A percentile compares a stretch with the other conserved stretches of the same genome.
These are phyloP conservation scores for Alternaria atra DNA, from an alignment of 2,329 filamentous ascomycete species.

Conservation along the genomic window DNA sequence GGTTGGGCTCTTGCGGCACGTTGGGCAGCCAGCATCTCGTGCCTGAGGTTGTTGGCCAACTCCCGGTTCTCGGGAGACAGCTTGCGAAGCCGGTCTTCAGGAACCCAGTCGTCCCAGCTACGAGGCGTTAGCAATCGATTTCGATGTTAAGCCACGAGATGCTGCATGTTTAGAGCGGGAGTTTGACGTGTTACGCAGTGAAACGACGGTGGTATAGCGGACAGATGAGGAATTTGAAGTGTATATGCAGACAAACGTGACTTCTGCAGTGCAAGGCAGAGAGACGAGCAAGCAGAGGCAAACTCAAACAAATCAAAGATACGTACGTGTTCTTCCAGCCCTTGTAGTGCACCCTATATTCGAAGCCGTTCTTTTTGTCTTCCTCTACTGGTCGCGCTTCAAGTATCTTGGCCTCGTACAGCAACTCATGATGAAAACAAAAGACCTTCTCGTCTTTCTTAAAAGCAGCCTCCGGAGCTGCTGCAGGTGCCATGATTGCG, in stretches of 20 bases:
- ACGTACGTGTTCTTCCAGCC: slow-evolving; percentile 97
- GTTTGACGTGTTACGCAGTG: background rate
- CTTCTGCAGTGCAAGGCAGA: slow-evolving; percentile 1
- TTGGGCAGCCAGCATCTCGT: slow-evolving; percentile 71
- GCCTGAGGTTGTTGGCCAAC: slow-evolving; percentile 76
- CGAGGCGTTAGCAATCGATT: slow-evolving; percentile 22
- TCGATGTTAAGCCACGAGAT: background rate
- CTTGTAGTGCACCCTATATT: slow-evolving; percentile 97
- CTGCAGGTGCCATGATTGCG: slow-evolving; percentile 61
- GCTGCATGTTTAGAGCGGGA: no score
- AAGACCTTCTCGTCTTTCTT: slow-evolving; percentile 88
- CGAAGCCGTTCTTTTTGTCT: slow-evolving; percentile 75
- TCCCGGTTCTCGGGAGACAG: slow-evolving; percentile 95
- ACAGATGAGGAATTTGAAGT: slow-evolving; percentile 10
- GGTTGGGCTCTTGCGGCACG: slow-evolving; percentile 54
- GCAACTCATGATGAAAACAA: slow-evolving; percentile 95
- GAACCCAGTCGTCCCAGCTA: slow-evolving; percentile 98
- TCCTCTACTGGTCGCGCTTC: slow-evolving; percentile 73
- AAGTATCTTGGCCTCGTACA: slow-evolving; percentile 96
- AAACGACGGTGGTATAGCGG: slow-evolving; percentile 22
- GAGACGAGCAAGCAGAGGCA: background rate
- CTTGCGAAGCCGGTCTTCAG: slow-evolving; percentile 91
- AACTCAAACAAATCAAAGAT: slow-evolving; percentile 7
- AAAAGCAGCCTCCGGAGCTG: slow-evolving; percentile 63
- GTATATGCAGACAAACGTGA: slow-evolving; percentile 24